Base-by-base conservation (phyloP, 179 eudicot species). In the Pouteria campechiana region DNA sequence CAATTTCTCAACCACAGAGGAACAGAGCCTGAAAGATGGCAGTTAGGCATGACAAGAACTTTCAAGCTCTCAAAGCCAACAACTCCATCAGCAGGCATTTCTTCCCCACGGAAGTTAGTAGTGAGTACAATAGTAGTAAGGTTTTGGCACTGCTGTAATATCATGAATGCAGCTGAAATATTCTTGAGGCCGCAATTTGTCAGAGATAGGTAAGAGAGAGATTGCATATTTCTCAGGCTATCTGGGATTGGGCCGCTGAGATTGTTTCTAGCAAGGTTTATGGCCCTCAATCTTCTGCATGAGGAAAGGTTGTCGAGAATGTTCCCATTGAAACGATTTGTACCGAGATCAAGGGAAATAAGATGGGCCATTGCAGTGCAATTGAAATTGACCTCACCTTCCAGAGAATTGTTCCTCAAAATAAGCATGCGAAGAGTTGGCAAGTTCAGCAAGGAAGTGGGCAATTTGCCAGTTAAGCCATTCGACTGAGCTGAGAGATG, bases 351-450 rank as follows among this genome's bases (percentile, higher is more conserved):
- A 41, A 73, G 69, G 0, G 62, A 52, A 11, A 34, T 54, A 31
- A 73, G 57, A 45, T 36, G 49, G 15, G 14, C 36, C 79, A 73
- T 60, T 14, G 59, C 62, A 1, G 72, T 56, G 54, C 75, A 73
- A 35, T 73, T 73, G 31, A 73, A 27, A 34, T 45, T 14, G n/a
- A 73, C 46, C n/a, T 15, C 12, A 30, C 72, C 79, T 34, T 22
- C 29, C 28, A 73, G 30, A 18, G 79, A 68, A 31, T 73, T 73
- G 42, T 73, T 73, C 34, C 75, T 60, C 38, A 73, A 58, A 32
- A 34, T 52, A 20, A 73, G 68, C 0, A 60, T 52, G 54, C 4
- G 13, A 25, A 73, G 19, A 21, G 48, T 52, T 1, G n/a, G 37
- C 2, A 72, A 68, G 53, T 64, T 73, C 12, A 45, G 37, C 57